phyloP scores from a whole-genome alignment of 2,329 filamentous ascomycete species.

The Coniochaeta ligniaria region DNA sequence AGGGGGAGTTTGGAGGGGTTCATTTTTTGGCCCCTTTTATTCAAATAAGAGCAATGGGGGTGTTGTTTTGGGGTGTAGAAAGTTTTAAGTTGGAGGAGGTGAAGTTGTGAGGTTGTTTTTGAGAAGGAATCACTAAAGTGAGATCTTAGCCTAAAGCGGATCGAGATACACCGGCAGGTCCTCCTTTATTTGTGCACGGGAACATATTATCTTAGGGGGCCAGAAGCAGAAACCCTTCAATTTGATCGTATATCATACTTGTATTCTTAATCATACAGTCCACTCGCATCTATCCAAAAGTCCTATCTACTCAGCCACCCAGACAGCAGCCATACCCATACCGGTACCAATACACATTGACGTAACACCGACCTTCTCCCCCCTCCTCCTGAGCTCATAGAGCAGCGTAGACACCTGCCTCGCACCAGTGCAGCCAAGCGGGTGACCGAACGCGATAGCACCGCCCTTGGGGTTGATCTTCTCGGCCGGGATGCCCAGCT shows the following conservation, averaged over 20 bases:
- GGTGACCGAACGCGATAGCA: constrained; percentile 93
- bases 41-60: not conserved
- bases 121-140: not conserved
- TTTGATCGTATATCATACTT: not conserved
- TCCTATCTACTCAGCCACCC: constrained; percentile 73
- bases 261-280: not conserved
- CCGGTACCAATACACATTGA: constrained; percentile 96
- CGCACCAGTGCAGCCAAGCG: constrained; percentile 87
- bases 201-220: not conserved
- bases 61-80: not conserved
- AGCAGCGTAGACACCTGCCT: constrained; percentile 88
- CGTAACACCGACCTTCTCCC: constrained; percentile 81
- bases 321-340: constrained; percentile 96
- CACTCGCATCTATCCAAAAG: not conserved
- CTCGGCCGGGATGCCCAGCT: constrained; percentile 71
- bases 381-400: constrained; percentile 79
- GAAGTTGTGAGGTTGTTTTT: not conserved
- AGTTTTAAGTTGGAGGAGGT: no score
- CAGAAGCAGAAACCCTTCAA: not conserved
- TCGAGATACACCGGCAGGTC: not conserved
- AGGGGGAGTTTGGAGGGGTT: not conserved
- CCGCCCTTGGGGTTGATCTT: constrained; percentile 98
- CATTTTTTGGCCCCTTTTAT: not conserved
- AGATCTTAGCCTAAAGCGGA: not conserved
- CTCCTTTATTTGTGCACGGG: not conserved